A percentile compares a stretch with the other conserved stretches of the same genome.
Evolutionary conservation across 805 yeast species (phyloP).

Genomic region (Lipomyces yamanashiensis): DNA sequence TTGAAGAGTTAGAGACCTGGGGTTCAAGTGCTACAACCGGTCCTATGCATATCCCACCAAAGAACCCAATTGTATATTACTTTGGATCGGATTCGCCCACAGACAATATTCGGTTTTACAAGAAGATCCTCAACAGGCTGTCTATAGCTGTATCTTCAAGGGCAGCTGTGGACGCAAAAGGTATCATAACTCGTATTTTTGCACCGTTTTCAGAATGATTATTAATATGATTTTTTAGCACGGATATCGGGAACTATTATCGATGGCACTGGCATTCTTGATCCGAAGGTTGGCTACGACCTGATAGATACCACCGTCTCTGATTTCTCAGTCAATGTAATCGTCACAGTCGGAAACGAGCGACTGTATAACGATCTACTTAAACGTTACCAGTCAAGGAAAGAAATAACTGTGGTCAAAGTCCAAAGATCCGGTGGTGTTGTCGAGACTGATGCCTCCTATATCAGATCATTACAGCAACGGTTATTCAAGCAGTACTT

Average conservation of each 20-base stretch:
- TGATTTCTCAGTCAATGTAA: slow-evolving; percentile 60
- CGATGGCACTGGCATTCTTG: slow-evolving; percentile 71
- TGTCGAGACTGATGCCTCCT: slow-evolving; percentile 72
- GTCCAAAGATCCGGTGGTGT: slow-evolving; percentile 77
- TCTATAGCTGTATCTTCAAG: slow-evolving; percentile 55
- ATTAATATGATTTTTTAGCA: slow-evolving; percentile 25
- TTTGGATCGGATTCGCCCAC: slow-evolving; percentile 69
- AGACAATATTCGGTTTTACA: slow-evolving; percentile 63
- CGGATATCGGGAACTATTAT: slow-evolving; percentile 62
- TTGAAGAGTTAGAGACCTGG: slow-evolving; percentile 67
- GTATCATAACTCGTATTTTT: neutral
- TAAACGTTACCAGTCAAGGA: slow-evolving; percentile 46
- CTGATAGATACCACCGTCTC: slow-evolving; percentile 62
- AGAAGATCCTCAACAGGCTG: slow-evolving; percentile 54
- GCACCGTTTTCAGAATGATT: neutral
- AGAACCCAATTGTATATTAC: slow-evolving; percentile 83
- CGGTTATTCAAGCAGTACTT: slow-evolving; percentile 83
- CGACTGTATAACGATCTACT: slow-evolving; percentile 65
- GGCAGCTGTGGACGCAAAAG: slow-evolving; percentile 53
- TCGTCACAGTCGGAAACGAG: slow-evolving; percentile 80
- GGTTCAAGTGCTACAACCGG: slow-evolving; percentile 82
- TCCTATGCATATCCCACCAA: slow-evolving; percentile 60
- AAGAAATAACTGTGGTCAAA: slow-evolving; percentile 55
- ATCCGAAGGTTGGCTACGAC: slow-evolving; percentile 52
- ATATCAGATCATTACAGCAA: slow-evolving; percentile 72